Evolutionary conservation across 225 moss, liverwort and hornwort species (phyloP).

Genomic region (Bryoerythrophyllum caledonicum): DNA sequence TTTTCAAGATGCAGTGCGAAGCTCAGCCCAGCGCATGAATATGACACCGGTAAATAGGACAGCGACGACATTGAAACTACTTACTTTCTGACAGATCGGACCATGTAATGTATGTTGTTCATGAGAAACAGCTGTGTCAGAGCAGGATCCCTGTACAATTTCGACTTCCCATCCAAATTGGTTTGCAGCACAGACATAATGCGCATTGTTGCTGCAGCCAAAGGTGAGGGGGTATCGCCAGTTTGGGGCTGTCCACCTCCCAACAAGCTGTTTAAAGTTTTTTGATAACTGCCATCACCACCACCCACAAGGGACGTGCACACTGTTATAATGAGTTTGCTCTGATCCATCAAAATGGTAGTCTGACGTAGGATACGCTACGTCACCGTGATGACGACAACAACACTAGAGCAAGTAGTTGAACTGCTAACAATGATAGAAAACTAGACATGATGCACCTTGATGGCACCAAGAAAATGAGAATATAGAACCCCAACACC

Average conservation of each 20-base stretch:
- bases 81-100: constrained; percentile 74
- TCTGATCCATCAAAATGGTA: neutral
- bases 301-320: neutral
- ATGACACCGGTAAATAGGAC: neutral
- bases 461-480: constrained; percentile 8
- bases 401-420: constrained; percentile 3
- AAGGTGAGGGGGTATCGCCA: constrained; percentile 40
- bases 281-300: constrained; percentile 61
- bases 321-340: neutral
- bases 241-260: constrained; percentile 44
- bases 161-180: constrained; percentile 81
- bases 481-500: neutral
- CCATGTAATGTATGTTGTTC: constrained; percentile 92
- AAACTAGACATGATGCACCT: constrained; percentile 17
- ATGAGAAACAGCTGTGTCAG: constrained; percentile 83
- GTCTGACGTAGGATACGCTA: neutral
- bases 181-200: constrained; percentile 76
- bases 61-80: neutral
- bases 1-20: neutral
- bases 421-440: neutral
- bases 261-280: constrained; percentile 70
- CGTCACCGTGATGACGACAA: constrained; percentile 5
- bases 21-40: neutral
- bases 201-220: constrained; percentile 72
- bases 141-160: constrained; percentile 73